phyloP scores from a whole-genome alignment of 805 yeast genomes.

The Kazachstania martiniae region DNA sequence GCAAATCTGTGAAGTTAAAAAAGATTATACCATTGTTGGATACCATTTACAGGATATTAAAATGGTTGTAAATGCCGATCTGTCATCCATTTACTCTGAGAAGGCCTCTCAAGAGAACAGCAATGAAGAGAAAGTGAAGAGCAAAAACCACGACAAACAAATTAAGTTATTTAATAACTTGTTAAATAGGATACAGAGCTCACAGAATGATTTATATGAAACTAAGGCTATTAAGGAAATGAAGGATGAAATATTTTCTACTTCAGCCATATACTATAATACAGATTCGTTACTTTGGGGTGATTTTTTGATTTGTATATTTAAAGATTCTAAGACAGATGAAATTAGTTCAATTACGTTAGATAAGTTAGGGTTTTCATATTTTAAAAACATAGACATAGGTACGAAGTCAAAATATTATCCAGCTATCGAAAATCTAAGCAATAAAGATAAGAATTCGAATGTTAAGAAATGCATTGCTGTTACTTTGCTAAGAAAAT shows the following conservation, averaged over 20 bases:
- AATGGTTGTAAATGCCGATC: constrained; percentile 1
- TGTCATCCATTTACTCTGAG: constrained; percentile 10
- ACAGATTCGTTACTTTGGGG: constrained; percentile 24
- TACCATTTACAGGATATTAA: too few species aligned
- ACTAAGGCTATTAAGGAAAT: constrained; percentile 10
- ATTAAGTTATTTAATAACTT: constrained; percentile 6
- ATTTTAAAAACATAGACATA: constrained; percentile 47
- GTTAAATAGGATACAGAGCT: constrained; percentile 2
- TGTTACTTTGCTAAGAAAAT: constrained; percentile 57
- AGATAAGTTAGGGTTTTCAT: constrained; percentile 57
- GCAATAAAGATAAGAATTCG: constrained; percentile 36
- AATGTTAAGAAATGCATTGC: constrained; percentile 70
- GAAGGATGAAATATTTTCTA: constrained; percentile 12
- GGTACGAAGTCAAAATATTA: constrained; percentile 54
- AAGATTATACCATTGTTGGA: too few species aligned
- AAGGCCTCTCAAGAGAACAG: too few species aligned
- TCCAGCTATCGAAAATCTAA: constrained; percentile 67
- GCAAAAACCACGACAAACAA: too few species aligned
- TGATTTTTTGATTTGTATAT: constrained; percentile 16
- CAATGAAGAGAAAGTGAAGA: too few species aligned
- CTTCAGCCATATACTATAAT: constrained; percentile 17
- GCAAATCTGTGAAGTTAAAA: too few species aligned
- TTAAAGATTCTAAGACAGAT: constrained; percentile 20
- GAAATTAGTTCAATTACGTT: constrained; percentile 45
- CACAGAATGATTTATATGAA: constrained; percentile 1